phyloP scores from a whole-genome alignment of 2,329 filamentous ascomycete species.

The Coniochaeta sp. region DNA sequence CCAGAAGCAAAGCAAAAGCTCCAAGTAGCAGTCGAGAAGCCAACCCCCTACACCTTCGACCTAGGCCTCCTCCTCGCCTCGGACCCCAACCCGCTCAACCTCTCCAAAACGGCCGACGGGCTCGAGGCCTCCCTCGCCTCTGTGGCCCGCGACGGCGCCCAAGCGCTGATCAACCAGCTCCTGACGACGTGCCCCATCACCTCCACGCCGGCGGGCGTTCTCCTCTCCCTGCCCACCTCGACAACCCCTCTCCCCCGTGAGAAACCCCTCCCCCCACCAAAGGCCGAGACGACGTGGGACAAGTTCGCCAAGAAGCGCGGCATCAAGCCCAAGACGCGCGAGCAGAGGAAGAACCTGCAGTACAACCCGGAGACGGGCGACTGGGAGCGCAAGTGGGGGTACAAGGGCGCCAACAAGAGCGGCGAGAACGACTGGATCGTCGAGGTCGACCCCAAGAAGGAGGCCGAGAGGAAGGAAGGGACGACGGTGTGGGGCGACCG shows the following conservation, averaged over 20 bases:
- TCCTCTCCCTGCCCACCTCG: constrained; percentile 67
- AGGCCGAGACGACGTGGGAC: constrained; percentile 89
- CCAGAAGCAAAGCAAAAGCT: constrained; percentile 37
- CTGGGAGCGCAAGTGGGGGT: constrained; percentile 94
- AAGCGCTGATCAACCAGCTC: constrained; percentile 89
- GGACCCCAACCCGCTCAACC: constrained; percentile 75
- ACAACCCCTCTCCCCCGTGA: constrained; percentile 75
- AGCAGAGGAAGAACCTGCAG: constrained; percentile 65
- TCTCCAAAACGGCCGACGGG: constrained; percentile 42
- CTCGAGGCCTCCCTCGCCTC: constrained; percentile 64
- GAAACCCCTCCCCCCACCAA: constrained; percentile 79
- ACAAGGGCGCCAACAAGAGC: constrained; percentile 82
- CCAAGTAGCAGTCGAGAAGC: constrained; percentile 65
- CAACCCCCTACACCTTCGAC: constrained; percentile 88
- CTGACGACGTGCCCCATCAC: constrained; percentile 79
- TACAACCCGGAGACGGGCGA: constrained; percentile 81
- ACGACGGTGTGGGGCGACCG: constrained; percentile 56
- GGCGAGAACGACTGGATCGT: constrained; percentile 83
- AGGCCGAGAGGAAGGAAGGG: constrained; percentile 55
- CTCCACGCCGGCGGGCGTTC: constrained; percentile 62
- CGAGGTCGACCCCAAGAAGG: constrained; percentile 77
- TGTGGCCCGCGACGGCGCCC: constrained; percentile 81
- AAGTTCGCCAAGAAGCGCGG: constrained; percentile 95
- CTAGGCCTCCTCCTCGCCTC: constrained; percentile 78
- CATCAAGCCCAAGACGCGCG: constrained; percentile 81